Percentiles rank a stretch among this genome's conserved stretches.
These are phyloP conservation scores for Pichia sp. DNA, from an alignment of 1,139 yeast species.

Conservation along the genomic window DNA sequence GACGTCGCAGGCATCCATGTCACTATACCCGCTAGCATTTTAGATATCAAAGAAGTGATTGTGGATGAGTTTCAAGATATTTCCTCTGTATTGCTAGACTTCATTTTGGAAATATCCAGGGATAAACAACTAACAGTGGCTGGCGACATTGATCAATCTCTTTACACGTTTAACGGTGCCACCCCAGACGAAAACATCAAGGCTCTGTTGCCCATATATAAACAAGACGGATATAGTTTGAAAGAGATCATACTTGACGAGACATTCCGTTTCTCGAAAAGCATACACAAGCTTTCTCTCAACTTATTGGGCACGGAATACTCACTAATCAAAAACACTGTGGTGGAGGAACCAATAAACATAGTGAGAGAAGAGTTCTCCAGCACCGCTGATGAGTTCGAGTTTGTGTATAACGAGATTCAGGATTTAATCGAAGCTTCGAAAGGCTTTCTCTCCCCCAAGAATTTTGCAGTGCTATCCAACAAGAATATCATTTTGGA, in stretches of 20 bases:
- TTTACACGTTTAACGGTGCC: slow-evolving; percentile 62
- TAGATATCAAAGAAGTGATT: slow-evolving; percentile 33
- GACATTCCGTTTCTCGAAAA: slow-evolving; percentile 58
- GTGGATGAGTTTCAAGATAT: slow-evolving; percentile 80
- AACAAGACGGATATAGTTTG: slow-evolving; percentile 20
- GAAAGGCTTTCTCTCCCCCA: slow-evolving; percentile 42
- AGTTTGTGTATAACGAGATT: slow-evolving; percentile 45
- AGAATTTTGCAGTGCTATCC: slow-evolving; percentile 54
- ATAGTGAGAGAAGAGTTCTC: slow-evolving; percentile 36
- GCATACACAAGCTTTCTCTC: slow-evolving; percentile 44
- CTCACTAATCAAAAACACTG: slow-evolving; percentile 21
- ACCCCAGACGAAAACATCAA: slow-evolving; percentile 22
- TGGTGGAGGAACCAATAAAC: slow-evolving; percentile 26
- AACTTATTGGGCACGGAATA: slow-evolving; percentile 28
- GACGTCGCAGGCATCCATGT: neutral
- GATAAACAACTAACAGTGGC: slow-evolving; percentile 57
- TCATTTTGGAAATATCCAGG: slow-evolving; percentile 39
- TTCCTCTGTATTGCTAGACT: slow-evolving; percentile 44
- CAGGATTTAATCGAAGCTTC: slow-evolving; percentile 41
- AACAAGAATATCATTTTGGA: slow-evolving; percentile 52
- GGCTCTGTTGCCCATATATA: slow-evolving; percentile 5
- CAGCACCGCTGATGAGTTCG: slow-evolving; percentile 36
- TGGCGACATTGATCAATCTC: slow-evolving; percentile 72
- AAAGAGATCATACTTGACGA: slow-evolving; percentile 39
- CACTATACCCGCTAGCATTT: neutral